These are phyloP conservation scores for Gyromitra esculenta DNA, from an alignment of 2,329 filamentous ascomycete genomes.

Conservation along the genomic window DNA sequence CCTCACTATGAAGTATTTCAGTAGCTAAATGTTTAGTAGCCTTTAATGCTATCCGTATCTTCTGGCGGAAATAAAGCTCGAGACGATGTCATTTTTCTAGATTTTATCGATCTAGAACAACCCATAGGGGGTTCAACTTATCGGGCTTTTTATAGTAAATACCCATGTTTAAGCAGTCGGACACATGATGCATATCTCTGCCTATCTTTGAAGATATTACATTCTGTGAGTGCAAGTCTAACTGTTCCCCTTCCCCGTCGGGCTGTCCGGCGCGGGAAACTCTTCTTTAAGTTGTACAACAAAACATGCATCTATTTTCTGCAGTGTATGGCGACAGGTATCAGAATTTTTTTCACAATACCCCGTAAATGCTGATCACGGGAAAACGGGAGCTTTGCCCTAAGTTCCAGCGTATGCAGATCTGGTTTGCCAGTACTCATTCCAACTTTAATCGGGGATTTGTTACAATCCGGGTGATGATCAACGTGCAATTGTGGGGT, in stretches of 20 bases:
- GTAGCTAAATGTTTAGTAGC: background rate
- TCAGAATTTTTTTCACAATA: background rate
- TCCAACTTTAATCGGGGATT: slow-evolving; percentile 18
- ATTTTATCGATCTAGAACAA: background rate
- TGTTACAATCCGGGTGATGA: slow-evolving; percentile 31
- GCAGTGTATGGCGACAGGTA: slow-evolving; percentile 5
- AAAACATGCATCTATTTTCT: background rate
- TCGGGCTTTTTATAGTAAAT: background rate
- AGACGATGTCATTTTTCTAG: background rate
- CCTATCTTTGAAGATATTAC: background rate
- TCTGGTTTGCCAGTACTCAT: background rate
- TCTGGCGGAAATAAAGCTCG: background rate
- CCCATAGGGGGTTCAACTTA: background rate
- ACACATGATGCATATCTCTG: background rate
- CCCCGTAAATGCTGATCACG: slow-evolving; percentile 22
- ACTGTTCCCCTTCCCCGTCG: background rate
- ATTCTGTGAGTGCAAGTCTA: background rate
- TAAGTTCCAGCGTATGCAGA: background rate
- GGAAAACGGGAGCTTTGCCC: slow-evolving; percentile 32
- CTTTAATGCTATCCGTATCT: background rate
- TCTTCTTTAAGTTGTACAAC: background rate
- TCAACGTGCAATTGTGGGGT: slow-evolving; percentile 36
- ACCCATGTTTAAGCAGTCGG: background rate
- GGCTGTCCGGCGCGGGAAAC: slow-evolving; percentile 17
- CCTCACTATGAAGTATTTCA: background rate